These are phyloP conservation scores for Udeniomyces megalosporus DNA, from an alignment of 768 basidiomycete species.

Conservation along the genomic window DNA sequence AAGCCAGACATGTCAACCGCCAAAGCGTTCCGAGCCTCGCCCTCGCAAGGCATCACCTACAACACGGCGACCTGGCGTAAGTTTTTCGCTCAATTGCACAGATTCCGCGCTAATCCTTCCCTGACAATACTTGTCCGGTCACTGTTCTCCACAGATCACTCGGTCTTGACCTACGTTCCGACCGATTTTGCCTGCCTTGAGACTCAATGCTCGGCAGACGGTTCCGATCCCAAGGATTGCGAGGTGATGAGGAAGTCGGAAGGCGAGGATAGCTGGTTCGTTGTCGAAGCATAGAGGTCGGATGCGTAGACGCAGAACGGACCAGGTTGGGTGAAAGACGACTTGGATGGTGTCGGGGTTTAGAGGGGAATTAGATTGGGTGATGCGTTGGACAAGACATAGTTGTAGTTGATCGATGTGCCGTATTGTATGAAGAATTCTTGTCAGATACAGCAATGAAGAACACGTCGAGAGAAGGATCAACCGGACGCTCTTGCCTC, in stretches of 20 bases:
- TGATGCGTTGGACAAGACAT: too few relatives aligned
- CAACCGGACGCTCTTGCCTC: too few relatives aligned
- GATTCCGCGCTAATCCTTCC: background rate
- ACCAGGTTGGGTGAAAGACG: too few relatives aligned
- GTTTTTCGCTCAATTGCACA: conserved; percentile 30
- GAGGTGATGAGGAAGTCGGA: conserved; percentile 42
- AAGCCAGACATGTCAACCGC: conserved; percentile 57
- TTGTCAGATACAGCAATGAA: too few relatives aligned
- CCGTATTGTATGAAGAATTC: too few relatives aligned
- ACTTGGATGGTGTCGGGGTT: too few relatives aligned
- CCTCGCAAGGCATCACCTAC: conserved; percentile 75
- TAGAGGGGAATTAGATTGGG: too few relatives aligned
- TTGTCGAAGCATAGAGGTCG: background rate
- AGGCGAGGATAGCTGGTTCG: background rate
- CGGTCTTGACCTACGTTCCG: conserved; percentile 43
- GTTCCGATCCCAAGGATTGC: conserved; percentile 53
- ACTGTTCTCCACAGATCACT: conserved; percentile 51
- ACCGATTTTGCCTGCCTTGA: conserved; percentile 57
- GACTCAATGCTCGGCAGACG: conserved; percentile 68
- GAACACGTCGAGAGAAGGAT: too few relatives aligned
- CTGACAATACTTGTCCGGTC: background rate
- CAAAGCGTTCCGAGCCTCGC: conserved; percentile 64
- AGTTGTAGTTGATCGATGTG: too few relatives aligned
- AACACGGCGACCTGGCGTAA: conserved; percentile 74
- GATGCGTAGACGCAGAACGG: too few relatives aligned